A percentile compares a stretch with the other conserved stretches of the same genome.
These are phyloP conservation scores for Lachancea lanzarotensis DNA, from an alignment of 805 yeast genomes.

Conservation along the genomic window DNA sequence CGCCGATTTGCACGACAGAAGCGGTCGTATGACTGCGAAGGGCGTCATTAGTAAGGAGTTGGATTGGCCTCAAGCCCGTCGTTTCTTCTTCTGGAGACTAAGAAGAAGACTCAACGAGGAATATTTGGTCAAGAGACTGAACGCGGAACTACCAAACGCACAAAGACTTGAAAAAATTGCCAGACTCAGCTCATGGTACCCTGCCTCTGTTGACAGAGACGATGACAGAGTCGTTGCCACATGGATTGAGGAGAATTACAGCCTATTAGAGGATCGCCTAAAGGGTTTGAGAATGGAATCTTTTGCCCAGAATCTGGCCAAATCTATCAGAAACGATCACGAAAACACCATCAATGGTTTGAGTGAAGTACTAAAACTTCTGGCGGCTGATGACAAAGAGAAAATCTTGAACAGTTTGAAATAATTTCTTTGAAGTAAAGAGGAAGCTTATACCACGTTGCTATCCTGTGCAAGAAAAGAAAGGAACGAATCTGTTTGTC, in stretches of 20 bases:
- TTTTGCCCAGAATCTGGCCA: constrained; percentile 57
- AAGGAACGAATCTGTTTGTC: neutral
- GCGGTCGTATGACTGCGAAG: constrained; percentile 96
- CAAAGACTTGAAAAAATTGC: constrained; percentile 77
- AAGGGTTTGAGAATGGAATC: constrained; percentile 61
- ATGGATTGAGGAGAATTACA: constrained; percentile 80
- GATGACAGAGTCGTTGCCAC: constrained; percentile 73
- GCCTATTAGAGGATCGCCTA: constrained; percentile 51
- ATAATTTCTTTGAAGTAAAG: constrained; percentile 6
- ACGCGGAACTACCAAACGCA: constrained; percentile 52
- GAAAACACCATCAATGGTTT: constrained; percentile 48
- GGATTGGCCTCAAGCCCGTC: constrained; percentile 81
- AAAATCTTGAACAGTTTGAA: constrained; percentile 32
- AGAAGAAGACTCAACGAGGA: constrained; percentile 94
- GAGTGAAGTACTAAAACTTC: constrained; percentile 45
- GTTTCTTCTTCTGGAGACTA: constrained; percentile 98
- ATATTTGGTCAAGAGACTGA: constrained; percentile 69
- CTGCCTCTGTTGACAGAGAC: constrained; percentile 58
- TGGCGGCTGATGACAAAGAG: constrained; percentile 50
- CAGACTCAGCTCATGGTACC: constrained; percentile 82
- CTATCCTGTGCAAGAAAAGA: neutral
- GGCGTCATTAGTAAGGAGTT: constrained; percentile 81
- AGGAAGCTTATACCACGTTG: neutral
- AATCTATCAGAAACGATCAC: constrained; percentile 50
- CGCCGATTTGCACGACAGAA: constrained; percentile 96